Evolutionary conservation across 1,284 basidiomycete genomes (phyloP).

Genomic region (Ganoderma boninense): DNA sequence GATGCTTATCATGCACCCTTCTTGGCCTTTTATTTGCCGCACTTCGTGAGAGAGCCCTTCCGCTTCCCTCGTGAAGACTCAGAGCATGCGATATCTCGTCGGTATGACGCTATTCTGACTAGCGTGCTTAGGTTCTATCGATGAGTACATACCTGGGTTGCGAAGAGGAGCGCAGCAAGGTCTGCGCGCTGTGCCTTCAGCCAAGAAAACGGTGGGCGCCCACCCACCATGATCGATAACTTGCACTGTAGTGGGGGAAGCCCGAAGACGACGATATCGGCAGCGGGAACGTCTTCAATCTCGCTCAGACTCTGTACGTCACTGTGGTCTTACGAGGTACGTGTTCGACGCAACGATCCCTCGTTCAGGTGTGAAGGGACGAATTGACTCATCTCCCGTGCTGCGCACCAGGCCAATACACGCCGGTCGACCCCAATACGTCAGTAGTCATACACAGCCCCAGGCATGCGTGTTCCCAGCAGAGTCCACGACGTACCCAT

Average conservation of each 20-base stretch:
- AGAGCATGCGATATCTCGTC: background rate
- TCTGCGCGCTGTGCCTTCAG: background rate
- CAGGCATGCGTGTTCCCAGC: background rate
- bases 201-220: background rate
- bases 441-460: background rate
- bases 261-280: background rate
- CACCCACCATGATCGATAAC: background rate
- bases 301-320: too few relatives aligned
- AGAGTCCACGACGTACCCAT: background rate
- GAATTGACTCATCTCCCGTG: background rate
- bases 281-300: too few relatives aligned
- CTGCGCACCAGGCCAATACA: background rate
- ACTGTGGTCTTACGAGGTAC: too few relatives aligned
- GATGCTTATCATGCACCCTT: background rate
- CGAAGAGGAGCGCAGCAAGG: background rate
- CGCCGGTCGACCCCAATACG: background rate
- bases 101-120: background rate
- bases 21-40: background rate
- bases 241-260: background rate
- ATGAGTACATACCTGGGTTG: background rate
- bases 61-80: background rate
- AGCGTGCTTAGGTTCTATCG: background rate
- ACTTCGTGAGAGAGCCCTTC: background rate
- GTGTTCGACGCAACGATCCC: background rate
- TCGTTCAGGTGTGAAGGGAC: background rate